Evolutionary conservation across 306 rosid genomes (phyloP), one percentile per base, ranked within the genome.

Genomic region (Corylus americana): DNA sequence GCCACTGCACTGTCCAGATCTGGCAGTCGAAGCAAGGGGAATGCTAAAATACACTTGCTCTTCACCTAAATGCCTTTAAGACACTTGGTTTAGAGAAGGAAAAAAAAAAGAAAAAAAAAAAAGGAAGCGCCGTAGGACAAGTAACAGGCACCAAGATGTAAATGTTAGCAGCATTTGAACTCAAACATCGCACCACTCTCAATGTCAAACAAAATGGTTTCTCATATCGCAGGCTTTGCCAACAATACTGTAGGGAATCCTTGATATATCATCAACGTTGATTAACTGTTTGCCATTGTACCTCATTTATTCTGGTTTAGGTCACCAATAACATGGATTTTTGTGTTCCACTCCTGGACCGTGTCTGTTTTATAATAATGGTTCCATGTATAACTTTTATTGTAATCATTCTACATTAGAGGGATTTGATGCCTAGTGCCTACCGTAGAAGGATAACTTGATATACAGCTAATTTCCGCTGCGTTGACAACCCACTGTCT

Each of bases 401-500:
- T 14, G 12, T 66, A 68, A 70, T 37, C 66, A 59, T 47, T 44
- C 67, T 58, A 70, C 78, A 25, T 75, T 12, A 20, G 1, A 78
- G 79, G 22, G 39, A 76, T 80, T 16, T 44, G 77, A 64, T 48
- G 50, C 18, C n/a, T 50, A 13, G 66, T 75, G 74, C 92, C 47
- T 91, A 95, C 98, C 92, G 87, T 90, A 71, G 97, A 92, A 55
- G 98, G 98, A 85, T 87, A 86, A 71, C 81, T 77, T 35, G 98
- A 90, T 20, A 95, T 84, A 9, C 98, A 92, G 87, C 98, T 92
- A 84, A 88, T 87, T 89, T 91, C 98, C n/a, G 87, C 86, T 35
- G 94, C 91, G 77, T 91, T 97, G 81, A 89, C 81, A 74, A 92
- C 89, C 98, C 98, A 95, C 85, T 84, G 96, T 79, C 90, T 86